These are phyloP conservation scores for Eleusine coracana DNA, from an alignment of 176 grass and related monocot species.

Conservation along the genomic window DNA sequence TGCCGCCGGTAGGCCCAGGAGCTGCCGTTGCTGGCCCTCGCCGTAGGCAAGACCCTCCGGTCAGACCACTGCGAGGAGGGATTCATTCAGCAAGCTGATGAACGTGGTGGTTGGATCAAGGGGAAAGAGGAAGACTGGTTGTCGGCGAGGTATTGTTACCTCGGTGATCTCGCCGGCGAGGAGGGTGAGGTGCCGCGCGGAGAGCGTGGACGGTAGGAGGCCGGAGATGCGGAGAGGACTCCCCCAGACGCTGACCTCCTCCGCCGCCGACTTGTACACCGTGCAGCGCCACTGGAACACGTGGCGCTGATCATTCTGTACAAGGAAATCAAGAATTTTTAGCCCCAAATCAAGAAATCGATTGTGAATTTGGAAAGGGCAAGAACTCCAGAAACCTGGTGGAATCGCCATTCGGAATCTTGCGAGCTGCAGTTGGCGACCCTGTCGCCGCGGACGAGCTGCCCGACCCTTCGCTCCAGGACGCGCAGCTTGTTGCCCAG, in stretches of 20 bases:
- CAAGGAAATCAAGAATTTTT: background rate
- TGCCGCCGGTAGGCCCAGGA: conserved; percentile 60
- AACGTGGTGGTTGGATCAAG: background rate
- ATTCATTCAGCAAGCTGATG: background rate
- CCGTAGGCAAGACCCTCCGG: conserved; percentile 46
- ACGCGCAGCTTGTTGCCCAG: conserved; percentile 44
- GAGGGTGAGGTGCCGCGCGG: conserved; percentile 60
- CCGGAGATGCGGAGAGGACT: conserved; percentile 74
- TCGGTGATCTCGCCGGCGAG: conserved; percentile 82
- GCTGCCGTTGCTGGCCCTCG: conserved; percentile 64
- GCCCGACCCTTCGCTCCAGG: conserved; percentile 47
- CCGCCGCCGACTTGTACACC: conserved; percentile 72
- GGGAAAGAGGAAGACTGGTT: background rate
- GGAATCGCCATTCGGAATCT: conserved; percentile 67
- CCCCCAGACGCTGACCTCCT: conserved; percentile 87
- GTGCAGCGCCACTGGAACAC: conserved; percentile 89
- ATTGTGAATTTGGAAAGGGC: background rate
- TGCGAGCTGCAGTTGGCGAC: conserved; percentile 61
- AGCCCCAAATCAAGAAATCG: background rate
- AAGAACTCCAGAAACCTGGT: conserved; percentile 55
- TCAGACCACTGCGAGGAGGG: conserved; percentile 72
- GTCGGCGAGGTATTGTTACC: conserved; percentile 43
- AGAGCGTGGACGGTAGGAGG: conserved; percentile 53
- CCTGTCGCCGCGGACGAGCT: conserved; percentile 36
- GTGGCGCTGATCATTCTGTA: conserved; percentile 50